A percentile compares a stretch with the other conserved stretches of the same genome.
phyloP scores from a whole-genome alignment of 1,284 basidiomycete genomes.

The Afroboletus lepidellus region DNA sequence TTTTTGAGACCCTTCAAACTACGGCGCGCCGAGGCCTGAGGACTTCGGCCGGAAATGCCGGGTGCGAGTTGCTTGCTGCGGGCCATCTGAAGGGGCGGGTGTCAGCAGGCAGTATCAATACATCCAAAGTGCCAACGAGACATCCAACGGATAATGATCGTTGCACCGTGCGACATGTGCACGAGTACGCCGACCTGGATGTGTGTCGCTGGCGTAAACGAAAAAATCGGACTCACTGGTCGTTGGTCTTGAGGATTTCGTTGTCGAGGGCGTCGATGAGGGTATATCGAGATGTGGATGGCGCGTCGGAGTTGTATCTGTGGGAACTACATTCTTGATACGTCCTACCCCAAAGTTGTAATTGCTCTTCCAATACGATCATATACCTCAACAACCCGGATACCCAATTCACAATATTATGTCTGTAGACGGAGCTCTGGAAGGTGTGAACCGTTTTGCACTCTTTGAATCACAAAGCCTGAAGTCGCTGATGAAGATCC shows the following conservation, averaged over 20 bases:
- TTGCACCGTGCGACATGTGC: background rate
- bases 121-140: conserved; percentile 34
- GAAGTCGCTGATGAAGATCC: conserved; percentile 37
- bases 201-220: conserved; percentile 7
- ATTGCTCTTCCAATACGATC: background rate
- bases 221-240: conserved; percentile 36
- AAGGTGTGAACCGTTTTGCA: conserved; percentile 20
- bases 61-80: conserved; percentile 87
- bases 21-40: conserved; percentile 79
- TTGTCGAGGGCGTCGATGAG: conserved; percentile 32
- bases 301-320: conserved; percentile 30
- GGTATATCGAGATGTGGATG: conserved; percentile 8
- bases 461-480: conserved; percentile 2
- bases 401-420: conserved; percentile 28
- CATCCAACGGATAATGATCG: conserved; percentile 37
- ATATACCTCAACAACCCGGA: conserved; percentile 11
- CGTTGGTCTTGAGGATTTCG: conserved; percentile 41
- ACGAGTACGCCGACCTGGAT: background rate
- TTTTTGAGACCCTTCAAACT: conserved; percentile 82
- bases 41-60: conserved; percentile 76
- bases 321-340: conserved; percentile 28
- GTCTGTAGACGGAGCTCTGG: conserved; percentile 20
- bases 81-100: conserved; percentile 70
- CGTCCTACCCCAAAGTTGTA: background rate
- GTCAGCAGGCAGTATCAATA: conserved; percentile 23